These are phyloP conservation scores for Cutaneotrichosporon sp. DNA, from an alignment of 1,284 basidiomycete genomes.

Conservation along the genomic window DNA sequence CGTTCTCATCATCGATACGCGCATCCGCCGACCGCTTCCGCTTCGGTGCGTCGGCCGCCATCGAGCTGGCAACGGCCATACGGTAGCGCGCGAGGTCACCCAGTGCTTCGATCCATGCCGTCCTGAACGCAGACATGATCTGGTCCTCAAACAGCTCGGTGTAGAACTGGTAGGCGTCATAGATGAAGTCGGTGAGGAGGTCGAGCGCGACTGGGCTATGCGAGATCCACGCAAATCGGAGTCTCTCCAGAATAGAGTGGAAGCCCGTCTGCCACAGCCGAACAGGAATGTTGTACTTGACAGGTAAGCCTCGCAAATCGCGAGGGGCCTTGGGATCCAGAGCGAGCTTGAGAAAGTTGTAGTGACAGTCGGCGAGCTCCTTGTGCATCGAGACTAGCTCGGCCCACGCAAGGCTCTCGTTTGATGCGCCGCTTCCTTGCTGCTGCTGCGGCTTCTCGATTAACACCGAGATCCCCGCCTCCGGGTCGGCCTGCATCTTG, in stretches of 20 bases:
- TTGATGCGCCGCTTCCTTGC: constrained; percentile 11
- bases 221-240: constrained; percentile 67
- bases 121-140: constrained; percentile 63
- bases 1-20: constrained; percentile 26
- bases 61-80: constrained; percentile 71
- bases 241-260: constrained; percentile 80
- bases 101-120: constrained; percentile 90
- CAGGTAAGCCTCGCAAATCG: constrained; percentile 79
- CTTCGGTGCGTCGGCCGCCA: constrained; percentile 40
- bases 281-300: constrained; percentile 90
- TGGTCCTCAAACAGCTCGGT: constrained; percentile 81
- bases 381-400: constrained; percentile 47
- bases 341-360: constrained; percentile 78
- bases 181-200: constrained; percentile 83
- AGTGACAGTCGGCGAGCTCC: constrained; percentile 75
- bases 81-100: constrained; percentile 92
- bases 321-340: constrained; percentile 80
- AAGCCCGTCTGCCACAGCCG: constrained; percentile 90
- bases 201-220: constrained; percentile 52
- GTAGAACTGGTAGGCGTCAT: constrained; percentile 92
- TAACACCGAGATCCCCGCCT: constrained; percentile 32
- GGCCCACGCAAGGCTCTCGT: constrained; percentile 42
- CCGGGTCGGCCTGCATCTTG: constrained; percentile 44
- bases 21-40: constrained; percentile 17
- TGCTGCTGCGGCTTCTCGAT: constrained; percentile 22